Conservation (phyloP, 345 rosid species). For the Abelmoschus esculentus region DNA sequence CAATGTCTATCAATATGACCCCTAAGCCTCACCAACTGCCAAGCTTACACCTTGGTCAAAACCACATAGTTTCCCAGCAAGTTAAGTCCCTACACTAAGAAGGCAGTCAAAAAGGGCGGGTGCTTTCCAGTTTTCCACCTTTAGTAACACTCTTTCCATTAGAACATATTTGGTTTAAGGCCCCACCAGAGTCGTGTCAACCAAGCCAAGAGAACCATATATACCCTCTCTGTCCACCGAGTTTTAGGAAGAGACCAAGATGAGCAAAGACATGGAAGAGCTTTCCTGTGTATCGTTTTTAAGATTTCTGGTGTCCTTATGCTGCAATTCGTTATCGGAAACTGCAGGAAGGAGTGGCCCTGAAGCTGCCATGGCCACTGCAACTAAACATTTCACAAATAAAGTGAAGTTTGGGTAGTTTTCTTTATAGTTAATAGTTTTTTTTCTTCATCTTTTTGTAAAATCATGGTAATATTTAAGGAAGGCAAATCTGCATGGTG, state of each 20-base stretch:
- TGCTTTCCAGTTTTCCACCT: too few relatives aligned
- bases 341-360: neutral
- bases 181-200: neutral
- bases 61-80: neutral
- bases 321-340: neutral
- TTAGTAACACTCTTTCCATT: too few relatives aligned
- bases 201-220: neutral
- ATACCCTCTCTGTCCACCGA: neutral
- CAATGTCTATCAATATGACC: too few relatives aligned
- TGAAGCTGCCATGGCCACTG: conserved; percentile 24
- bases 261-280: neutral
- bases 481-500: too few relatives aligned
- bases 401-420: conserved; percentile 10
- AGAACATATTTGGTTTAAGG: neutral
- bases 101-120: neutral
- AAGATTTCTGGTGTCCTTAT: conserved; percentile 1
- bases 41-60: too few relatives aligned
- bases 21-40: too few relatives aligned
- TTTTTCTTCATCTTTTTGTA: too few relatives aligned
- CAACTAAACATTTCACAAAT: conserved; percentile 39
- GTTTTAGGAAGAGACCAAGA: neutral
- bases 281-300: conserved; percentile 1
- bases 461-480: too few relatives aligned
- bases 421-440: too few relatives aligned
- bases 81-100: neutral